phyloP scores from a whole-genome alignment of 306 rosid genomes.

The Amphicarpaea edgeworthii region DNA sequence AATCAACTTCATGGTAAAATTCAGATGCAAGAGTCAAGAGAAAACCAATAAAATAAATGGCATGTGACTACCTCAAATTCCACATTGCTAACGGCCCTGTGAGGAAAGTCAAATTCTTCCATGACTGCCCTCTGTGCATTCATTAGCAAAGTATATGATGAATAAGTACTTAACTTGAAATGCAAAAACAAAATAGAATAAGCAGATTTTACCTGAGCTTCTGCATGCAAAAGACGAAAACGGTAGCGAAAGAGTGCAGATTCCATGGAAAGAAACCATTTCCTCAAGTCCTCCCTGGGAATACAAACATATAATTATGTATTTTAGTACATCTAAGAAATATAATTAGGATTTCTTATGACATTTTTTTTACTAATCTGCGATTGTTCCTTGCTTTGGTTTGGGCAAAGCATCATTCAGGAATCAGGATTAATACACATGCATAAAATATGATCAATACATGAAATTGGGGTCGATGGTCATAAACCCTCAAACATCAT shows the following conservation, averaged over 20 bases:
- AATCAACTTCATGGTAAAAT: constrained; percentile 27
- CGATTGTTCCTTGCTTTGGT: constrained; percentile 17
- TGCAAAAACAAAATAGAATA: constrained; percentile 12
- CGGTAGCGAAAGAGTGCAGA: constrained; percentile 82
- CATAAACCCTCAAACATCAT: neutral
- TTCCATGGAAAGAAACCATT: constrained; percentile 96
- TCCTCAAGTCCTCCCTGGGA: constrained; percentile 87
- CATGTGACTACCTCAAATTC: constrained; percentile 77
- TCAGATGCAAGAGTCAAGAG: constrained; percentile 11
- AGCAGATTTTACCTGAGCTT: constrained; percentile 71
- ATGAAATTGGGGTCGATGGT: constrained; percentile 3
- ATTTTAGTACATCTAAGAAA: constrained; percentile 6
- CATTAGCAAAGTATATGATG: constrained; percentile 42
- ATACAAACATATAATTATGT: constrained; percentile 27
- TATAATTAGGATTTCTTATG: constrained; percentile 15
- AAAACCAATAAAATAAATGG: constrained; percentile 39
- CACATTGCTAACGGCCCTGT: constrained; percentile 64
- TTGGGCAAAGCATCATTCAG: constrained; percentile 27
- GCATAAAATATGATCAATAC: neutral
- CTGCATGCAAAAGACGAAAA: constrained; percentile 54
- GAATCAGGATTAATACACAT: neutral
- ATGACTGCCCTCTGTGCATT: constrained; percentile 67
- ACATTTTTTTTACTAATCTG: neutral
- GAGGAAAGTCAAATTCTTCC: constrained; percentile 78
- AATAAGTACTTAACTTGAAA: constrained; percentile 38